Evolutionary conservation across 495 filamentous ascomycete genomes (phyloP).

Genomic region (Penicillium manginii): DNA sequence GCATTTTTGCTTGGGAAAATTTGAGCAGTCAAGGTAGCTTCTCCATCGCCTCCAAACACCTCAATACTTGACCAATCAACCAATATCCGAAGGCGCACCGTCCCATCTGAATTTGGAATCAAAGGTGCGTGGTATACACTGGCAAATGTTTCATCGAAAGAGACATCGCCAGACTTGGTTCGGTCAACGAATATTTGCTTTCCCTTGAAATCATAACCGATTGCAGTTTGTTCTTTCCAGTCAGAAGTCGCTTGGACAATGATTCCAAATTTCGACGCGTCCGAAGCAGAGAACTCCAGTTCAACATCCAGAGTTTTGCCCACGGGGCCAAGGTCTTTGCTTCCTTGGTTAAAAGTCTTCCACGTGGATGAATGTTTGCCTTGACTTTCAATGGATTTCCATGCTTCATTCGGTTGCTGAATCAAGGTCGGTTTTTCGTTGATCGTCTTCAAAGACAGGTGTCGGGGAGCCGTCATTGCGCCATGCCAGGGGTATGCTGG

Average conservation of each 20-base stretch:
- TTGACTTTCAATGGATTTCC: conserved; percentile 14
- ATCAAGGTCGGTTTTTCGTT: conserved; percentile 20
- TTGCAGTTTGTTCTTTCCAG: conserved; percentile 43
- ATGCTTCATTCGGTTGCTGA: conserved; percentile 28
- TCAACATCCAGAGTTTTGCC: conserved; percentile 29
- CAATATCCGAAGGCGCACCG: conserved; percentile 29
- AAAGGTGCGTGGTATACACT: conserved; percentile 31
- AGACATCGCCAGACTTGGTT: conserved; percentile 28
- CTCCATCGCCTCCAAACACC: conserved; percentile 37
- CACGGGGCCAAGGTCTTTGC: conserved; percentile 12
- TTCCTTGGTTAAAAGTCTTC: conserved; percentile 18
- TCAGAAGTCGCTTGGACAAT: conserved; percentile 26
- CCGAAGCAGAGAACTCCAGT: conserved; percentile 27
- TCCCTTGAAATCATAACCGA: conserved; percentile 49
- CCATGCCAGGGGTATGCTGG: conserved; percentile 53
- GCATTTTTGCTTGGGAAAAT: conserved; percentile 34
- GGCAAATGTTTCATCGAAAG: conserved; percentile 33
- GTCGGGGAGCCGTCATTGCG: conserved; percentile 54
- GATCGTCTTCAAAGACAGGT: conserved; percentile 36
- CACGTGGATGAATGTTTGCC: conserved; percentile 7
- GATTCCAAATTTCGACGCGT: conserved; percentile 29
- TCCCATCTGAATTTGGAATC: conserved; percentile 15
- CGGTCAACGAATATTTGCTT: conserved; percentile 38
- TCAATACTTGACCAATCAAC: conserved; percentile 43
- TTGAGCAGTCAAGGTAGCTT: conserved; percentile 39